Evolutionary conservation across 257 asterid genomes (phyloP).

Genomic region (Cynanchum wilfordii): DNA sequence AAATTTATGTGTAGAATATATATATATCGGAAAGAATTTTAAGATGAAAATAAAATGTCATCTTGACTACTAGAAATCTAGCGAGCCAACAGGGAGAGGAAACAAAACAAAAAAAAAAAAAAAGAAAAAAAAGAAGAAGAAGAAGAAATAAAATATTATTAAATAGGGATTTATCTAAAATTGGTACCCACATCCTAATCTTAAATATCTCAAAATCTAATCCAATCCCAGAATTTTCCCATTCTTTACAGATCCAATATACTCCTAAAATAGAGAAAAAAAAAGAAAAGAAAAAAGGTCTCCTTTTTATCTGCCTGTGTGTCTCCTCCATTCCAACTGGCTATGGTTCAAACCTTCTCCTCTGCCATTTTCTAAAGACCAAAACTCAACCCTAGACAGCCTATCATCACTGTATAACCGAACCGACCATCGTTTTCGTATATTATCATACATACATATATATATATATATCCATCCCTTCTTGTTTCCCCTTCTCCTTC

Average conservation of each 20-base stretch:
- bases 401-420: neutral
- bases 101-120: too few relatives aligned
- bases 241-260: neutral
- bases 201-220: neutral
- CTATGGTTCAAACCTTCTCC: neutral
- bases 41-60: neutral
- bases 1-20: too few relatives aligned
- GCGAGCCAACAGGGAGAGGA: neutral
- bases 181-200: neutral
- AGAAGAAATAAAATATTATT: neutral
- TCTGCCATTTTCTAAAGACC: neutral
- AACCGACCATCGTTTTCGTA: neutral
- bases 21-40: too few relatives aligned
- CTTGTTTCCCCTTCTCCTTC: neutral
- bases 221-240: neutral
- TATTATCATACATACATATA: too few relatives aligned
- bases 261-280: neutral
- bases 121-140: too few relatives aligned
- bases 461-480: neutral
- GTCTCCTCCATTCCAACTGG: neutral
- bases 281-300: neutral
- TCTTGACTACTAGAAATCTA: neutral
- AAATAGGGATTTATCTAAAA: neutral
- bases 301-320: neutral
- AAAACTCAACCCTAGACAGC: slow-evolving; percentile 5